Percentiles rank a stretch among this genome's conserved stretches.
These are phyloP conservation scores for Cladophialophora exuberans DNA, from an alignment of 2,329 filamentous ascomycete genomes.

Conservation along the genomic window DNA sequence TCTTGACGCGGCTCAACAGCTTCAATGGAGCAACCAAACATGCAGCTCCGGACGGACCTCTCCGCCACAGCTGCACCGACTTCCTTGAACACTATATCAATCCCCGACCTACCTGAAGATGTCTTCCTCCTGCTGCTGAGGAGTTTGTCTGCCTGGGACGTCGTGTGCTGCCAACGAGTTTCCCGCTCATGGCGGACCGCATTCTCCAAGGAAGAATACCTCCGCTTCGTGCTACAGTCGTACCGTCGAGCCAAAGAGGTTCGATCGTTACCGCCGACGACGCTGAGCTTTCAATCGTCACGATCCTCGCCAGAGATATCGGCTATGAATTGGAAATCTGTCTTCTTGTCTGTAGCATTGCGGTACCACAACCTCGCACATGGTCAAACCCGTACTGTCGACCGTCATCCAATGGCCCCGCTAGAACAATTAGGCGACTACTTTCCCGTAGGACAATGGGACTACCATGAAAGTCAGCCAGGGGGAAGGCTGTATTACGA, in stretches of 20 bases:
- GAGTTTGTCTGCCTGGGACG: constrained; percentile 55
- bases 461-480: constrained; percentile 42
- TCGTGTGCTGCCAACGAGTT: constrained; percentile 57
- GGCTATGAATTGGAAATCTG: constrained; percentile 16
- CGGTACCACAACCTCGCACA: constrained; percentile 59
- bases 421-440: constrained; percentile 37
- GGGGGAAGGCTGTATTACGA: constrained; percentile 33
- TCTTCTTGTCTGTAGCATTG: constrained; percentile 45
- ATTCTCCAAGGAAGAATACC: constrained; percentile 54
- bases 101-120: constrained; percentile 56
- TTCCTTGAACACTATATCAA: background rate
- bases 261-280: constrained; percentile 35
- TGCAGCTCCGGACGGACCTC: too few species aligned
- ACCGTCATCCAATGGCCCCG: constrained; percentile 51
- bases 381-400: constrained; percentile 52
- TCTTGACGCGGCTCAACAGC: background rate
- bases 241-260: constrained; percentile 60
- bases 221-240: constrained; percentile 52
- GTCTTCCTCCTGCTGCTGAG: constrained; percentile 60
- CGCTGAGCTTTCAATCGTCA: constrained; percentile 15
- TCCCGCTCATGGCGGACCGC: constrained; percentile 53
- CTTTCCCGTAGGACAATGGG: constrained; percentile 48
- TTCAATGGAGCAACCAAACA: background rate
- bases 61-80: background rate
- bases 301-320: constrained; percentile 3